A percentile compares a stretch with the other conserved stretches of the same genome.
Evolutionary conservation across 176 grass and related monocot genomes (phyloP).

Genomic region (Avena eriantha): DNA sequence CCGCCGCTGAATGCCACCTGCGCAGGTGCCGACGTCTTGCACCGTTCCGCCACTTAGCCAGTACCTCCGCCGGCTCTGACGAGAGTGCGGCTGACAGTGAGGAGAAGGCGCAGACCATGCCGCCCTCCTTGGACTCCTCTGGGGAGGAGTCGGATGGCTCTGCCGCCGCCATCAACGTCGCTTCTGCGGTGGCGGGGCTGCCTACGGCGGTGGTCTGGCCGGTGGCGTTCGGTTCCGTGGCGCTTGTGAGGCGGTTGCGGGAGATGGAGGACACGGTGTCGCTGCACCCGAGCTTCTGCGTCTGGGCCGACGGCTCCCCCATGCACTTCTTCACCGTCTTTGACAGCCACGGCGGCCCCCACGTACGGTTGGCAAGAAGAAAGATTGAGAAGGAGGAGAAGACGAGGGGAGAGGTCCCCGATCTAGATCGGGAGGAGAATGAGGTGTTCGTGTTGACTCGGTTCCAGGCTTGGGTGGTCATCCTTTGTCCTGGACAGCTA

Average conservation of each 20-base stretch:
- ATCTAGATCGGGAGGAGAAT: no score
- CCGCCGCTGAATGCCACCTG: constrained; percentile 49
- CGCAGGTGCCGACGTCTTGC: constrained; percentile 27
- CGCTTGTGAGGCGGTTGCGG: constrained; percentile 58
- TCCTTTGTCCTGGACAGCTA: no score
- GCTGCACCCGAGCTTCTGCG: constrained; percentile 47
- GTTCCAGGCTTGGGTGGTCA: no score
- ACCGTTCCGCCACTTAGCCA: background rate
- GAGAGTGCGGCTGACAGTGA: background rate
- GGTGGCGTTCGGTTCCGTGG: constrained; percentile 64
- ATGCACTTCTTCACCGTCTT: constrained; percentile 94
- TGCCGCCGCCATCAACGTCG: background rate
- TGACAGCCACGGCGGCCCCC: constrained; percentile 78
- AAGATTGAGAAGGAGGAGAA: no score
- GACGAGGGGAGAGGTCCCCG: no score
- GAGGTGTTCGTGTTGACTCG: no score
- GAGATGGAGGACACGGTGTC: constrained; percentile 88
- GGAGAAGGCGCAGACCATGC: background rate
- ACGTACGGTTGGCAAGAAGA: constrained; percentile 42
- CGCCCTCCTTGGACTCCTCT: background rate
- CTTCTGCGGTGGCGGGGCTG: background rate
- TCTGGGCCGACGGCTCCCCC: constrained; percentile 47
- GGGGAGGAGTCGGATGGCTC: background rate
- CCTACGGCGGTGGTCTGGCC: constrained; percentile 3
- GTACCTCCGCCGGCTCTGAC: background rate